Evolutionary conservation across 2,329 filamentous ascomycete genomes (phyloP), one percentile per base, ranked within the genome.

Genomic region (Xylariaceae sp.): DNA sequence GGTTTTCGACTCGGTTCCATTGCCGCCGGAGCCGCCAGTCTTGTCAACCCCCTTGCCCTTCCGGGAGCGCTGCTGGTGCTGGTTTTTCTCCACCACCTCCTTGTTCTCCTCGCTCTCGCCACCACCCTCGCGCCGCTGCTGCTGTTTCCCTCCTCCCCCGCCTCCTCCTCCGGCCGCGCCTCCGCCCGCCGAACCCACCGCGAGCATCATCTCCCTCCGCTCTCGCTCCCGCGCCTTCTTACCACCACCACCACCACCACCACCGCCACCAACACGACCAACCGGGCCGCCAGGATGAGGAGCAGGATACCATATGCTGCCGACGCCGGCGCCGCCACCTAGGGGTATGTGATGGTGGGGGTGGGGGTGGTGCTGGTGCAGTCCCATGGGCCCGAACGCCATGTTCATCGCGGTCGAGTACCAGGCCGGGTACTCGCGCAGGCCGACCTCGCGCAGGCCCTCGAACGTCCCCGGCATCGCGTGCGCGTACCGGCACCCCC

Each of bases 351-450:
- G n/a, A n/a, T n/a, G n/a, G n/a, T n/a, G n/a, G n/a, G n/a, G n/a
- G n/a, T n/a, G n/a, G n/a, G n/a, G n/a, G n/a, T n/a, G 44, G 7
- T 19, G 44, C 44, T 20, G 6, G 23, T 6, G 23, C 20, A 18
- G 9, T 7, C 19, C 19, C 9, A 23, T 6, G 23, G 23, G 23
- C 23, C 23, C 53, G 42, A 43, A 49, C 23, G 53, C 44, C 37
- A 57, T 46, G 42, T 53, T 56, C 46, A 63, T 54, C 3, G 56
- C 52, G n/a, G 56, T 23, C 12, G 56, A 49, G 21, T 69, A 82
- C 80, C 81, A 83, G 1, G 57, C 57, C 1, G 81, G 80, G 48
- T 74, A 70, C 56, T 71, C 69, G 7, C 40, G 48, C 9, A 83
- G 71, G 0, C 79, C 79, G 20, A 80, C 72, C 51, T 73, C 70